Percentiles rank a stretch among this genome's conserved stretches.
These are phyloP conservation scores for Niveomyces coronatus DNA, from an alignment of 2,329 filamentous ascomycete genomes.

Conservation along the genomic window DNA sequence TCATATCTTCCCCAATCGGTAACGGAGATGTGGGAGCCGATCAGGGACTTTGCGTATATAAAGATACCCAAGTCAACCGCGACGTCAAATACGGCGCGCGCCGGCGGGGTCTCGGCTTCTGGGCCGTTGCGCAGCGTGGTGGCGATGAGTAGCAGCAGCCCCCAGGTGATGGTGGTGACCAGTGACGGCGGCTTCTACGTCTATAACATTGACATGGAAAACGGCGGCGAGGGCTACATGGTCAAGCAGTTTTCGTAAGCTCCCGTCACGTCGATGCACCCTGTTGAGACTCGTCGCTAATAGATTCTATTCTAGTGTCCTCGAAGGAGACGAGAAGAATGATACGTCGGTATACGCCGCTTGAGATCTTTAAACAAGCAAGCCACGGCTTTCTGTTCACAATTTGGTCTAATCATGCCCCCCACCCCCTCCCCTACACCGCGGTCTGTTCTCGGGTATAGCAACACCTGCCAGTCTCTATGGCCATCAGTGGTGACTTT, in stretches of 20 bases:
- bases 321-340: constrained; percentile 45
- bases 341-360: constrained; percentile 36
- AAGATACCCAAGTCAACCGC: constrained; percentile 61
- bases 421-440: no score
- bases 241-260: constrained; percentile 88
- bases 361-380: constrained; percentile 9
- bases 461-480: no score
- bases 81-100: constrained; percentile 12
- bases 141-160: constrained; percentile 88
- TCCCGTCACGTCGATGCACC: neutral
- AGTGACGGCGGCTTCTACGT: constrained; percentile 93
- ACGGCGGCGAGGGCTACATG: constrained; percentile 83
- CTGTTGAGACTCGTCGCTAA: neutral
- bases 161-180: constrained; percentile 96
- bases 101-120: constrained; percentile 22
- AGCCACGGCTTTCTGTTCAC: no score
- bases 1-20: constrained; percentile 89
- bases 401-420: no score
- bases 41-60: constrained; percentile 92
- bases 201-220: constrained; percentile 90
- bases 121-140: constrained; percentile 77
- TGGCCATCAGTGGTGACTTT: no score
- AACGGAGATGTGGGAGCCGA: constrained; percentile 95
- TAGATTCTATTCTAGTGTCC: constrained; percentile 28
- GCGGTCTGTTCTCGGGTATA: no score